A percentile compares a stretch with the other conserved stretches of the same genome.
Conservation (phyloP, 2,329 filamentous ascomycete genomes). For the Aspergillus sp. region DNA sequence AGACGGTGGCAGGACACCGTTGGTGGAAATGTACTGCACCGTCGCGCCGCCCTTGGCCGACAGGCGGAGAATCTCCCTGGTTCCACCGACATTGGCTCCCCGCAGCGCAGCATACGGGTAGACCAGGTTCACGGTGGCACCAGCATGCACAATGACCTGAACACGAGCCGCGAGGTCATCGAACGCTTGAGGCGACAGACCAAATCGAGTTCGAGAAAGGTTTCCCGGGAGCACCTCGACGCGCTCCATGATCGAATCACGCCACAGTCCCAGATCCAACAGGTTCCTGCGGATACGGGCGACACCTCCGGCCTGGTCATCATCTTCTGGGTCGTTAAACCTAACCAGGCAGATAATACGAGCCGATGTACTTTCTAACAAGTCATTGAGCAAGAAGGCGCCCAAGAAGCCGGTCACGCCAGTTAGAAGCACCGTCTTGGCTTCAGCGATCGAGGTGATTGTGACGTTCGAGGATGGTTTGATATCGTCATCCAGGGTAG, state of each 20-base stretch:
- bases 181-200: slow-evolving; percentile 60
- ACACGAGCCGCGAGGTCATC: slow-evolving; percentile 58
- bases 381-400: slow-evolving; percentile 63
- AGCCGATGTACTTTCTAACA: slow-evolving; percentile 62
- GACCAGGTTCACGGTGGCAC: slow-evolving; percentile 71
- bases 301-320: slow-evolving; percentile 60
- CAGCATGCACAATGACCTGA: slow-evolving; percentile 70
- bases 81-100: slow-evolving; percentile 71
- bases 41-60: slow-evolving; percentile 62
- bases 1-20: slow-evolving; percentile 68
- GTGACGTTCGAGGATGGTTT: slow-evolving; percentile 43
- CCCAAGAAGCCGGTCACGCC: slow-evolving; percentile 72
- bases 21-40: slow-evolving; percentile 72
- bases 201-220: slow-evolving; percentile 60
- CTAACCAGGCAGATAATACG: slow-evolving; percentile 67
- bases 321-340: slow-evolving; percentile 60
- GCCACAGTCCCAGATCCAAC: slow-evolving; percentile 71
- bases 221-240: slow-evolving; percentile 71
- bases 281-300: slow-evolving; percentile 68
- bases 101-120: slow-evolving; percentile 74
- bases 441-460: slow-evolving; percentile 56
- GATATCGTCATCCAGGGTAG: slow-evolving; percentile 63
- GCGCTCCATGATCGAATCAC: slow-evolving; percentile 68
- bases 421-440: slow-evolving; percentile 63
- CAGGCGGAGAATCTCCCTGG: slow-evolving; percentile 64